Evolutionary conservation across 164 flowering plant genomes (phyloP), one percentile per base, ranked within the genome.

Genomic region (Aristolochia fimbriata): DNA sequence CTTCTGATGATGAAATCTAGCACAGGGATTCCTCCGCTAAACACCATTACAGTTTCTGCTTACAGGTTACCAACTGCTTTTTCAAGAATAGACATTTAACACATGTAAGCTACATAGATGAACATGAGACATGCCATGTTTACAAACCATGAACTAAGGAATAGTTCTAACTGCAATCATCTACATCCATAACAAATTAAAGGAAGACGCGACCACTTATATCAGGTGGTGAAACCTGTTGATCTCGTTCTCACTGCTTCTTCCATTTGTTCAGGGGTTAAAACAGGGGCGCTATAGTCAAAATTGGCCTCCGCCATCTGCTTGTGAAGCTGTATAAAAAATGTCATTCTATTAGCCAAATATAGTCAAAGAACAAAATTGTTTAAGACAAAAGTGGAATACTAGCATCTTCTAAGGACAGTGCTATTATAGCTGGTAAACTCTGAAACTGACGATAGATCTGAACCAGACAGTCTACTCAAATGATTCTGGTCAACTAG

Each of bases 241-340:
- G 41, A 43, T 65, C 66, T 71, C 62, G 79, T 77, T 59, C 68
- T 61, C 51, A 81, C 80, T 64, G 77, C 75, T 62, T 86, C 96
- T 53, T 81, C 79, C 58, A 91, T 81, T 64, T 81, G 82, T 19
- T 85, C 94, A 15, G 74, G 55, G 15, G 89, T 80, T 70, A 91
- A 63, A 53, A 85, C 63, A 24, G 84, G 74, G 61, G 88, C 72
- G 63, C 33, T 73, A 31, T 59, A 62, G 21, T 85, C 83, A 65
- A 85, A 88, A 60, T 78, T 67, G 13, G 82, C 81, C 56, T 70
- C 59, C 69, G 80, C 83, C 83, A 87, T 77, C 69, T 85, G 92
- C 77, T 71, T 72, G 58, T 64, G 86, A 64, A 91, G 59, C 97
- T 91, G 82, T 24, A 14, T 15, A 23, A 45, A 62, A 23, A 17